These are phyloP conservation scores for Debaryomycetaceae sp. DNA, from an alignment of 1,139 yeast genomes.

Conservation along the genomic window DNA sequence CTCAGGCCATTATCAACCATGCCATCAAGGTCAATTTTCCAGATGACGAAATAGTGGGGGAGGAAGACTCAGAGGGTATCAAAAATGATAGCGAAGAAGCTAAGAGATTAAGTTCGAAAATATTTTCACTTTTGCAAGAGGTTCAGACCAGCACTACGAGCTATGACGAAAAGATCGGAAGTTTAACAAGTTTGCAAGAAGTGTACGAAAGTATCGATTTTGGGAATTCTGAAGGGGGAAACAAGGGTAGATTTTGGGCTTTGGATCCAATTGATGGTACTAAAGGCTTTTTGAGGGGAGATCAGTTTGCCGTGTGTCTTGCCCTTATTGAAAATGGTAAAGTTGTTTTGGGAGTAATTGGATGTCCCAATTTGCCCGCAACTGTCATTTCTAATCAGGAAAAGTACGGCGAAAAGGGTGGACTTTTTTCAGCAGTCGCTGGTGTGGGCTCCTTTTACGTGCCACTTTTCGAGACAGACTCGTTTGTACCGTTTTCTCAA, in stretches of 20 bases:
- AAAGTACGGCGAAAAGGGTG: constrained; percentile 49
- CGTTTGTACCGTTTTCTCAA: constrained; percentile 34
- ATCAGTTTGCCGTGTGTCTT: constrained; percentile 93
- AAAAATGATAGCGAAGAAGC: constrained; percentile 43
- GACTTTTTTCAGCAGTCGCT: constrained; percentile 71
- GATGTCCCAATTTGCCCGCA: constrained; percentile 86
- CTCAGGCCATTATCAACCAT: constrained; percentile 88
- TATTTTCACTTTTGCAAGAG: constrained; percentile 47
- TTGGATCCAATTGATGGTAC: constrained; percentile 98
- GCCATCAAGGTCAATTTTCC: constrained; percentile 82
- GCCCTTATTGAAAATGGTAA: constrained; percentile 84
- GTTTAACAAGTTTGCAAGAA: constrained; percentile 41
- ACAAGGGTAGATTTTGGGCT: constrained; percentile 88
- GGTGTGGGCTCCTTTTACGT: constrained; percentile 71
- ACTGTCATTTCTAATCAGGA: constrained; percentile 39
- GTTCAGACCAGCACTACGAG: constrained; percentile 37
- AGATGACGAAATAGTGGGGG: constrained; percentile 84
- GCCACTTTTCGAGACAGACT: constrained; percentile 32
- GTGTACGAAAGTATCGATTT: constrained; percentile 68
- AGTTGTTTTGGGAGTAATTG: constrained; percentile 87
- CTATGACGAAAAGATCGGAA: constrained; percentile 30
- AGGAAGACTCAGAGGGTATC: constrained; percentile 77
- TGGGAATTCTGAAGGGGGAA: constrained; percentile 78
- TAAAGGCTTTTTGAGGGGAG: constrained; percentile 92
- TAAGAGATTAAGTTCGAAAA: constrained; percentile 33